Percentiles rank a stretch among this genome's conserved stretches.
phyloP scores from a whole-genome alignment of 768 basidiomycete genomes.

The Naganishia friedmannii region DNA sequence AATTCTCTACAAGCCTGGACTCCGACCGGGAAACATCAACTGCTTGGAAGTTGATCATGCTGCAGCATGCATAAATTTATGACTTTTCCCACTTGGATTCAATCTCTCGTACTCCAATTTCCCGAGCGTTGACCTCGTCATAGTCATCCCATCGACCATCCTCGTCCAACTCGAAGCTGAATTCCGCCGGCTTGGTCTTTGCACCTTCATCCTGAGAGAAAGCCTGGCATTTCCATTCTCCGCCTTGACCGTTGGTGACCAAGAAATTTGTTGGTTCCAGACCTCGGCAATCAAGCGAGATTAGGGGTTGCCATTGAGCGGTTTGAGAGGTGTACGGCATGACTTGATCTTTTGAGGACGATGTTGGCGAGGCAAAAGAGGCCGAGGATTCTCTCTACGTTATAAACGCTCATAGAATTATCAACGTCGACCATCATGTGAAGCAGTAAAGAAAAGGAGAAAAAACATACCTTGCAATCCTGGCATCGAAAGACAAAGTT shows the following conservation, averaged over 20 bases:
- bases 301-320: slow-evolving; percentile 36
- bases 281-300: slow-evolving; percentile 50
- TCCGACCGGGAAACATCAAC: too few species aligned
- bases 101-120: slow-evolving; percentile 46
- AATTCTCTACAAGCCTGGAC: too few species aligned
- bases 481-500: slow-evolving; percentile 50
- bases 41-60: neutral
- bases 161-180: slow-evolving; percentile 48
- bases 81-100: slow-evolving; percentile 34
- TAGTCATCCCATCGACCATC: slow-evolving; percentile 52
- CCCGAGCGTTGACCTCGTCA: slow-evolving; percentile 45
- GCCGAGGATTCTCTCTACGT: slow-evolving; percentile 51
- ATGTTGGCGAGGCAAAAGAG: slow-evolving; percentile 41
- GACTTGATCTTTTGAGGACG: slow-evolving; percentile 39
- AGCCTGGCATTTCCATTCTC: slow-evolving; percentile 34
- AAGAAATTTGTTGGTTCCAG: slow-evolving; percentile 48
- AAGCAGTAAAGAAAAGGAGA: neutral
- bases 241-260: slow-evolving; percentile 34
- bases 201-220: slow-evolving; percentile 24
- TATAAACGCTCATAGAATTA: neutral
- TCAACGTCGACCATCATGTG: neutral
- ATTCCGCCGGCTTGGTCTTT: slow-evolving; percentile 35
- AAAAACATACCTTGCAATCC: slow-evolving; percentile 46
- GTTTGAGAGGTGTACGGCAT: slow-evolving; percentile 34
- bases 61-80: neutral